Evolutionary conservation across 257 asterid genomes (phyloP).

Genomic region (Gentiana macrophylla): DNA sequence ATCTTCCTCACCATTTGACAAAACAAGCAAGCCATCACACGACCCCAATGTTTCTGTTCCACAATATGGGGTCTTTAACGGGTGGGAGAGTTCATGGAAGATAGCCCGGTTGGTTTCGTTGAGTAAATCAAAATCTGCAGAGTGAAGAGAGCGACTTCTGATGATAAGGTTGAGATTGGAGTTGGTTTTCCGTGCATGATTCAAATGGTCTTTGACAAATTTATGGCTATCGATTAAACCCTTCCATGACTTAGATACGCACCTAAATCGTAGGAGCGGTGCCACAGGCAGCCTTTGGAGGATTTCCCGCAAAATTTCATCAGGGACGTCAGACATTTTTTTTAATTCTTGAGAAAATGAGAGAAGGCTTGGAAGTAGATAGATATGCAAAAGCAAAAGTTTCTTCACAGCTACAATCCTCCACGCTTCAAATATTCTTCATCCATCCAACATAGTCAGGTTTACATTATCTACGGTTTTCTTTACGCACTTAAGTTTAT

Average conservation of each 20-base stretch:
- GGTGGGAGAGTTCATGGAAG: conserved; percentile 4
- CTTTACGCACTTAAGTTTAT: no score
- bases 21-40: conserved; percentile 11
- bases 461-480: no score
- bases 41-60: conserved; percentile 6
- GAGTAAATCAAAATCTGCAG: conserved; percentile 3
- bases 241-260: conserved; percentile 1
- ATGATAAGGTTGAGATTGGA: conserved; percentile 1
- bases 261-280: not conserved
- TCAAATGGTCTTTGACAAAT: conserved; percentile 12
- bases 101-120: not conserved
- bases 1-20: conserved; percentile 4
- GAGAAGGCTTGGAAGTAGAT: no score
- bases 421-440: no score
- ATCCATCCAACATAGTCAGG: no score
- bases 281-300: not conserved
- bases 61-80: not conserved
- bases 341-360: no score
- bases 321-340: no score
- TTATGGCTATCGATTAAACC: not conserved
- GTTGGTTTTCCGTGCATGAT: not conserved
- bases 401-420: no score
- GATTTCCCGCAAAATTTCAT: not conserved
- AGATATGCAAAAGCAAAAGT: no score
- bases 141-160: conserved; percentile 9